Evolutionary conservation across 2,329 filamentous ascomycete genomes (phyloP), one percentile per base, ranked within the genome.

Genomic region (Alternaria sp.): DNA sequence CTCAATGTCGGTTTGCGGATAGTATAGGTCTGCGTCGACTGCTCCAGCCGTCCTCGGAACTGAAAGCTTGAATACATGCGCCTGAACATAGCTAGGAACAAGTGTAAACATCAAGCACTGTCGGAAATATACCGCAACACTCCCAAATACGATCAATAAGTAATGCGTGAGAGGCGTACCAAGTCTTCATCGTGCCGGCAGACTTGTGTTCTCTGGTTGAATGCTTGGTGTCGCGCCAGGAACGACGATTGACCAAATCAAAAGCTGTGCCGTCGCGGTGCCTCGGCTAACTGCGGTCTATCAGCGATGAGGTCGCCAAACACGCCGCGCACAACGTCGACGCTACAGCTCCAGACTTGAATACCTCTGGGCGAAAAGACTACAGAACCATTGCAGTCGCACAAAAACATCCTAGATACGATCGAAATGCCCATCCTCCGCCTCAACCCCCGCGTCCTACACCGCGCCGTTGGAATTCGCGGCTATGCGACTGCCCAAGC

Each of bases 401-500:
- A 28, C 23, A 43, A 23, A 3, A 23, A 18, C n/a, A 23, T 28
- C 8, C 5, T 51, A 7, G 2, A 53, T n/a, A 23, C 23, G 25
- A 15, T 28, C 58, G 60, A 50, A 21, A 79, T 79, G 77, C 68
- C 70, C 55, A 56, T 73, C 30, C 53, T 71, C 41, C 68, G 75
- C 61, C 63, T 72, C 18, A 60, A 63, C 26, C 47, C 70, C 25
- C 67, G 67, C 53, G 55, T 75, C 4, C 59, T 75, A 18, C 43
- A 67, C 18, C 71, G 72, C 55, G 69, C 73, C 37, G 20, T 74
- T 20, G 75, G 75, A 60, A 69, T 69, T 51, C 72, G 72, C 66
- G 68, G 74, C 46, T 84, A 84, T 67, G 79, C 82, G 37, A 71
- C 81, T 30, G 79, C 85, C 15, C 80, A 78, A 55, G 84, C 88